Evolutionary conservation across 495 filamentous ascomycete species (phyloP), one percentile per base, ranked within the genome.

Genomic region (Thermochaetoides thermophila): DNA sequence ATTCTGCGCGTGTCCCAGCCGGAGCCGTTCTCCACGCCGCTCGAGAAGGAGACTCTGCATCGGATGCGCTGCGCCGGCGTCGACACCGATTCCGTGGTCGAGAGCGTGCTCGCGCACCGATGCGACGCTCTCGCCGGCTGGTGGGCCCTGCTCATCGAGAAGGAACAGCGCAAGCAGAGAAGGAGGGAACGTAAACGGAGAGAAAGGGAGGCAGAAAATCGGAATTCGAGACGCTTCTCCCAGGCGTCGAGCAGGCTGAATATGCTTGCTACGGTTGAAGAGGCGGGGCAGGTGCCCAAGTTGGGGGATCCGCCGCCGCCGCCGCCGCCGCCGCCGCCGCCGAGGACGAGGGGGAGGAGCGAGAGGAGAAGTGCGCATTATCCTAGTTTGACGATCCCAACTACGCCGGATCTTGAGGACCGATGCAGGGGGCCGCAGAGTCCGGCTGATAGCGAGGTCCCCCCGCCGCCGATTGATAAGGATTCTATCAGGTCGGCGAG

Each of bases 101-200:
- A 94, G 45, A 84, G 92, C 42, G 89, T 97, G 16, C 61, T 94
- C 9, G 73, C 87, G 6, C 81, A 91, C 46, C 66, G 78, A 42
- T 96, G 91, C 47, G 86, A 97, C 52, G 66, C 71, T 7, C 59
- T 97, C 23, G 85, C 85, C 29, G 89, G 89, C 7, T 97, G 89
- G 89, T 97, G 89, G 89, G 81, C 83, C 12, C 57, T 97, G 16
- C 56, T 96, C 37, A 79, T 96, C 32, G 89, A 96, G 49, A 96
- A 96, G 52, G 89, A 97, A 49, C 80, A 91, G 52, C 72, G 85
- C 3, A 97, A 96, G 53, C 79, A 84, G 39, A 67, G 63, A 36
- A 74, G 85, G 39, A 66, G 81, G 42, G 85, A 96, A 42, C 70
- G 75, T 28, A 94, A 84, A 48, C 74, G 91, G 21, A 83, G 68